Evolutionary conservation across 495 filamentous ascomycete genomes (phyloP).

Genomic region (Thermochaetoides thermophila): DNA sequence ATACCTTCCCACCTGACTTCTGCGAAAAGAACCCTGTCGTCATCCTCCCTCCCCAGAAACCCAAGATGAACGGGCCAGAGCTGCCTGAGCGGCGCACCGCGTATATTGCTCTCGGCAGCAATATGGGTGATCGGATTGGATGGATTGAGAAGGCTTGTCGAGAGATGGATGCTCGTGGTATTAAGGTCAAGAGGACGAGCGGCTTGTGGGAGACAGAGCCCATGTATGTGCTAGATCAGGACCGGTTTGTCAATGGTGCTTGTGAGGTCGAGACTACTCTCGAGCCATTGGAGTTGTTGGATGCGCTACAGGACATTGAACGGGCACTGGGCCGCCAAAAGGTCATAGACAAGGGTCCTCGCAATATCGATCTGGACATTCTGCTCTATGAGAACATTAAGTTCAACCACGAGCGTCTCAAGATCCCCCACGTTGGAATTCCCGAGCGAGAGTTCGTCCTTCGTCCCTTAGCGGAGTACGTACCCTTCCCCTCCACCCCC

Average conservation of each 20-base stretch:
- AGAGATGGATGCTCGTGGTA: conserved; percentile 53
- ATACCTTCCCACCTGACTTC: conserved; percentile 12
- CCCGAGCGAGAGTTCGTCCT: conserved; percentile 88
- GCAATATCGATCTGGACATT: conserved; percentile 89
- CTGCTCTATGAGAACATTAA: conserved; percentile 64
- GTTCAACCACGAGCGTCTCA: conserved; percentile 53
- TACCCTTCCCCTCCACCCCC: background rate
- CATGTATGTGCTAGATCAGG: conserved; percentile 90
- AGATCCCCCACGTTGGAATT: conserved; percentile 75
- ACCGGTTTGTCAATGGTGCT: conserved; percentile 78
- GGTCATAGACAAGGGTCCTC: conserved; percentile 79
- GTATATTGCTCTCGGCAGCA: conserved; percentile 84
- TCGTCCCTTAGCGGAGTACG: conserved; percentile 73
- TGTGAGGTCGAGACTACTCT: conserved; percentile 86
- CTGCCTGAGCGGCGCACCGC: conserved; percentile 28
- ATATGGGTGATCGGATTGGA: conserved; percentile 70
- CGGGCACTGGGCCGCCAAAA: conserved; percentile 63
- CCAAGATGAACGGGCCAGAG: conserved; percentile 3
- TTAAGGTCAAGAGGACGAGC: conserved; percentile 68
- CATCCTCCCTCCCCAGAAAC: too few relatives aligned
- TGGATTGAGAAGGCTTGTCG: conserved; percentile 72
- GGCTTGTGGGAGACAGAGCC: conserved; percentile 85
- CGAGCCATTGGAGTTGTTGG: conserved; percentile 57
- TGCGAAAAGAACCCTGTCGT: too few relatives aligned
- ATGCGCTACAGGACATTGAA: conserved; percentile 72